phyloP scores from a whole-genome alignment of 345 rosid species.

The Murraya koenigii region DNA sequence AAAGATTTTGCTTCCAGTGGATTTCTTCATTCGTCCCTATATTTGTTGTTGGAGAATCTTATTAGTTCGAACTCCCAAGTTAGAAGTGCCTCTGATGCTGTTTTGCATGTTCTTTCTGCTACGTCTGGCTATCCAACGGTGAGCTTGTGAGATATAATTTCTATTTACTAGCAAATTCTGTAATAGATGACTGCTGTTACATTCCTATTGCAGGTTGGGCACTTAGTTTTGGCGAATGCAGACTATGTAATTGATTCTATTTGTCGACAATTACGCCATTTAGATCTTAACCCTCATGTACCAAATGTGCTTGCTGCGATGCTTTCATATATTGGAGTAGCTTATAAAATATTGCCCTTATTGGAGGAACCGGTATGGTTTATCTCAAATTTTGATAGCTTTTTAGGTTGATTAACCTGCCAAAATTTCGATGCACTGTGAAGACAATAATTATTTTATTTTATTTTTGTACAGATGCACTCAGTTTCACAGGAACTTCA shows the following conservation, averaged over 20 bases:
- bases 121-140: slow-evolving; percentile 66
- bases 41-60: slow-evolving; percentile 83
- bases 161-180: slow-evolving; percentile 9
- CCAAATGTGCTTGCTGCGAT: slow-evolving; percentile 94
- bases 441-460: neutral
- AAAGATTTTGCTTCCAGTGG: slow-evolving; percentile 72
- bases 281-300: slow-evolving; percentile 84
- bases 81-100: slow-evolving; percentile 74
- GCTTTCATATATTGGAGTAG: slow-evolving; percentile 93
- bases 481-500: slow-evolving; percentile 79
- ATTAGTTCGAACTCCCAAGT: slow-evolving; percentile 67
- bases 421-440: neutral
- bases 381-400: neutral
- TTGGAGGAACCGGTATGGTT: slow-evolving; percentile 84
- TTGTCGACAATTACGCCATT: slow-evolving; percentile 82
- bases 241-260: slow-evolving; percentile 89
- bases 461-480: slow-evolving; percentile 56
- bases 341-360: slow-evolving; percentile 70
- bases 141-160: slow-evolving; percentile 26
- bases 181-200: slow-evolving; percentile 9
- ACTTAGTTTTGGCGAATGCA: slow-evolving; percentile 84
- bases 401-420: neutral
- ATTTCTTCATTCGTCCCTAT: slow-evolving; percentile 85
- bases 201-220: slow-evolving; percentile 65
- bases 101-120: slow-evolving; percentile 62